phyloP scores from a whole-genome alignment of 2,329 filamentous ascomycete species.

The Penicillium sp. region DNA sequence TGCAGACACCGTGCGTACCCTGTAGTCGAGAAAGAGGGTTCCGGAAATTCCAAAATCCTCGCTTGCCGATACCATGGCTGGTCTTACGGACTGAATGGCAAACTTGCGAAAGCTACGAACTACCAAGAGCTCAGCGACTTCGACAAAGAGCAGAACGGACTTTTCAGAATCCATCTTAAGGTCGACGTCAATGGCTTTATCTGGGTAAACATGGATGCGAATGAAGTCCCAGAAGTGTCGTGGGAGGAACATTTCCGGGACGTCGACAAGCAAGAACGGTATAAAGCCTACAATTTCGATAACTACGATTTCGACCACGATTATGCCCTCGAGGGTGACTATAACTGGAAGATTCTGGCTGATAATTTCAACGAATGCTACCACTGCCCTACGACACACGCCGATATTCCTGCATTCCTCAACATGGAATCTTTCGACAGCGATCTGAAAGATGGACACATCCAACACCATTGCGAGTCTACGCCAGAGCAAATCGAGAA shows the following conservation, averaged over 20 bases:
- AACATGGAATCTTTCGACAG: constrained; percentile 57
- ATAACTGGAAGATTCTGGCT: constrained; percentile 24
- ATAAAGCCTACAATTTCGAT: constrained; percentile 20
- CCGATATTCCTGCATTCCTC: constrained; percentile 56
- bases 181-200: constrained; percentile 22
- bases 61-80: constrained; percentile 22
- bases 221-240: constrained; percentile 16
- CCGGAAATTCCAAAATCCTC: constrained; percentile 19
- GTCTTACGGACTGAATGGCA: constrained; percentile 24
- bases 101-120: constrained; percentile 20
- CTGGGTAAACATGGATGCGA: constrained; percentile 24
- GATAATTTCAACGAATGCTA: constrained; percentile 54
- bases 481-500: constrained; percentile 48
- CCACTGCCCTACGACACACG: constrained; percentile 59
- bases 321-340: constrained; percentile 21
- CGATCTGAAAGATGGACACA: constrained; percentile 48
- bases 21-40: constrained; percentile 20
- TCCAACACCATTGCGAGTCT: constrained; percentile 50
- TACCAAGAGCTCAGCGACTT: constrained; percentile 16
- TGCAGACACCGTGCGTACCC: constrained; percentile 23
- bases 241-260: constrained; percentile 22
- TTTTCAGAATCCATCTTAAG: constrained; percentile 20
- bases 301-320: constrained; percentile 20
- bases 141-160: constrained; percentile 18
- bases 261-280: constrained; percentile 21